Evolutionary conservation across 23 red algal genomes (phyloP), one percentile per base, ranked within the genome.

Genomic region (Gracilariopsis chorda): DNA sequence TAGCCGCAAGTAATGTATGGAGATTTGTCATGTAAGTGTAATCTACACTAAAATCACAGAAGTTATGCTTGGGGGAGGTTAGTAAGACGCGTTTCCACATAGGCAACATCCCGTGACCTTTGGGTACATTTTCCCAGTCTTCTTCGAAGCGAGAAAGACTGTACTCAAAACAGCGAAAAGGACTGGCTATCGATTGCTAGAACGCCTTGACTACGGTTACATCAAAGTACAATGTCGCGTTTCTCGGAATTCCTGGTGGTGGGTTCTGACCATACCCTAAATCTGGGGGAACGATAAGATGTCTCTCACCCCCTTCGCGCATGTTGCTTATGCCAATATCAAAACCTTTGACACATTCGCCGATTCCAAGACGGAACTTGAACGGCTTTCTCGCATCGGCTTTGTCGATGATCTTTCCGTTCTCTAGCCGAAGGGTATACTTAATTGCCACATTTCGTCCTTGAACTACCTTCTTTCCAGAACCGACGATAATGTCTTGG

Each of bases 201-300:
- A 77, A 89, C 2, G 85, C 85, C 51, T 78, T 89, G 27, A 99
- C 11, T 27, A 99, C 75, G 27, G 92, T 78, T 16, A 99, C 65
- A n/a, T 99, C 97, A 90, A 99, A 99, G 83, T 84, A 94, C 33
- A 99, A 88, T 4, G 72, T 96, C 5, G 94, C 82, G 23, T 82
- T 81, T 1, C 84, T 68, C 16, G 93, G 93, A 75, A 99, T 96
- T 27, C 87, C 84, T 11, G 85, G 78, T 40, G 75, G 53, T 12
- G 51, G 60, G 8, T 71, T 14, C 10, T 72, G 75, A 12, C 96
- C 96, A 24, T 98, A 98, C 46, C 84, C 96, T 1, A 94, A 72
- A 47, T 90, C 77, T 12, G 96, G 92, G 17, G 96, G 89, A 37
- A 93, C 83, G 32, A 92, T 88, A 40, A 98, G 51, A 57, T 64